Base-by-base conservation (phyloP, 352 stramenopile species). In the Pythium oligandrum region DNA sequence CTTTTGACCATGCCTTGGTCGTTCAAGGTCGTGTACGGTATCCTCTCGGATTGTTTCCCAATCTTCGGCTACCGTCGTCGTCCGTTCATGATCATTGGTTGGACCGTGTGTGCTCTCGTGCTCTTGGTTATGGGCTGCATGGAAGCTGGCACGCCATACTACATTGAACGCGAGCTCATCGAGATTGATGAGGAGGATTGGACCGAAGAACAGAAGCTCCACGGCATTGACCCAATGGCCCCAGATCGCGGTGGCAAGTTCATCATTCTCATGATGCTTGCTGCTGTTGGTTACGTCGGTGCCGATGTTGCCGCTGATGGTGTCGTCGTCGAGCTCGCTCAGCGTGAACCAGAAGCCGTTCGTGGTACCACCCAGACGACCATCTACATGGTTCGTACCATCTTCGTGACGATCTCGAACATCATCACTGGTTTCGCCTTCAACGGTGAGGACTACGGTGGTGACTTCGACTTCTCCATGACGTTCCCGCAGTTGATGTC, bases 11-110 rank as follows among this genome's bases (percentile, higher is more conserved):
- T 86, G 6, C 71, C 73, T 1, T 86, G 75, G 75, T 84, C 68
- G 54, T 81, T 84, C 59, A 86, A 80, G 48, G 64, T 74, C 12
- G 72, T 83, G 47, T 76, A 78, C 57, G 71, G 70, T 12, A 61
- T 83, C 43, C 44, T 75, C 30, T 77, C 70, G 1, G 71, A 84
- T 44, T 78, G 68, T 42, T 56, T 74, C 12, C 75, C 75, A 10
- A 63, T 86, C 48, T 76, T 59, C 44, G 75, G 75, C 43, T 83
- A 83, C 55, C 72, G 75, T 35, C 72, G 75, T 43, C 70, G 70
- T 10, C 69, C 70, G 34, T 86, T 64, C 37, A 83, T 86, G 63
- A 49, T 86, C 3, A 51, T 86, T 6, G 75, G 75, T 2, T 83
- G 75, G 75, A 36, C 45, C 6, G 31, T 81, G 32, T 83, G 64